Percentiles rank a stretch among this genome's conserved stretches.
Conservation (phyloP, 2,329 filamentous ascomycete species). For the Alternaria rosae region DNA sequence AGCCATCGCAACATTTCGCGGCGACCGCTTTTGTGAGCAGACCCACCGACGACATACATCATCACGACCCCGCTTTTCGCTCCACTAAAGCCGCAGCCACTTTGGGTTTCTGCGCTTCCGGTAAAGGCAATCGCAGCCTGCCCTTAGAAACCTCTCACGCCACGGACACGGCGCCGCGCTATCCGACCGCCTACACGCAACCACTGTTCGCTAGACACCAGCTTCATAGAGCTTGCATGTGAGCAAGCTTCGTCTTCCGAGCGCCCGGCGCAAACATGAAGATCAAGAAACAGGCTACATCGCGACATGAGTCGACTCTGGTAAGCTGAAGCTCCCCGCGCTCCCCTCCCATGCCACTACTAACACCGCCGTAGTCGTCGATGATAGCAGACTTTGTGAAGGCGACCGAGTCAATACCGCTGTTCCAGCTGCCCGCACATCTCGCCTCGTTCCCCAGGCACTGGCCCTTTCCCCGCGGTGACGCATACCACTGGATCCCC, state of each 20-base stretch:
- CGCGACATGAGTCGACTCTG: constrained; percentile 62
- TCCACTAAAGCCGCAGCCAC: constrained; percentile 7
- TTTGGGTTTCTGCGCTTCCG: constrained; percentile 11
- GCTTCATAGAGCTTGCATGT: constrained; percentile 35
- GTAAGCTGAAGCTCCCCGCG: constrained; percentile 39
- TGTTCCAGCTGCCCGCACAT: constrained; percentile 78
- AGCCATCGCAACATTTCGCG: constrained; percentile 7
- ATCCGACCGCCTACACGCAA: neutral
- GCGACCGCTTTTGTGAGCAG: neutral
- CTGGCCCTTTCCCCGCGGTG: constrained; percentile 96
- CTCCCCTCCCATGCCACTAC: neutral
- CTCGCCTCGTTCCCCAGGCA: constrained; percentile 82
- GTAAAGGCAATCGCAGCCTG: constrained; percentile 22
- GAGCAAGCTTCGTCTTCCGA: constrained; percentile 45
- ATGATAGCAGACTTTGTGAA: constrained; percentile 84
- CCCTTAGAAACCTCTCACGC: constrained; percentile 6
- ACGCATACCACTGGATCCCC: constrained; percentile 98
- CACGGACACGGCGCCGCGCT: neutral
- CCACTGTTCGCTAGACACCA: constrained; percentile 7
- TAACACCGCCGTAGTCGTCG: constrained; percentile 70
- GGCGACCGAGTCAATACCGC: constrained; percentile 70
- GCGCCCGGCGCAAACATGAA: constrained; percentile 56
- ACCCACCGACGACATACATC: neutral
- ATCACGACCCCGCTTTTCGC: constrained; percentile 10
- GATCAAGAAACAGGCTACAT: constrained; percentile 64